Conservation (phyloP, 441 rosid species). For the Biscutella auriculata region DNA sequence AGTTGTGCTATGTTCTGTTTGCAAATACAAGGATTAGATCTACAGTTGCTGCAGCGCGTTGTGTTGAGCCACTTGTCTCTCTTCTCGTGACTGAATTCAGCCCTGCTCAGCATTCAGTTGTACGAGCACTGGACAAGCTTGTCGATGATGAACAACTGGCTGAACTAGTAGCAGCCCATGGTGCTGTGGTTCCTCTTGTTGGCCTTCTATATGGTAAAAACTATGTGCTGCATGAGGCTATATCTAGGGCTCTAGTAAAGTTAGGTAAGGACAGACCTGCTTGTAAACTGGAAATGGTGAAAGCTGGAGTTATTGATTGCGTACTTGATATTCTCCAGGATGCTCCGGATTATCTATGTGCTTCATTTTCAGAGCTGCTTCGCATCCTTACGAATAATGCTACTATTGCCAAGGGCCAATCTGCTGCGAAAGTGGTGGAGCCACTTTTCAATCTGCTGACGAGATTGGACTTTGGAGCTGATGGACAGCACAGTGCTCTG, state of each 20-base stretch:
- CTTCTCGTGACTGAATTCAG: constrained; percentile 85
- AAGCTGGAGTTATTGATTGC: constrained; percentile 93
- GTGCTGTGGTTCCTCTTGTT: constrained; percentile 97
- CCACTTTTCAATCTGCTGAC: constrained; percentile 76
- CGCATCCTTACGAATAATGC: constrained; percentile 97
- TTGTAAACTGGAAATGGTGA: constrained; percentile 98
- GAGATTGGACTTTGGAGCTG: constrained; percentile 82
- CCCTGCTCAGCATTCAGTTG: constrained; percentile 95
- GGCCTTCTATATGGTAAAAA: constrained; percentile 90
- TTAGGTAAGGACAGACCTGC: constrained; percentile 97
- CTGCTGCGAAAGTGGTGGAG: constrained; percentile 95
- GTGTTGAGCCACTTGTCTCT: constrained; percentile 98
- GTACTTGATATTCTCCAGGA: constrained; percentile 84
- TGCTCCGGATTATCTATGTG: constrained; percentile 93
- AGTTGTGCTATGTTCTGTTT: constrained; percentile 92
- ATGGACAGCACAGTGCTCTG: constrained; percentile 90
- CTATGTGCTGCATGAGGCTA: constrained; percentile 91
- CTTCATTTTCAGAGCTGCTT: constrained; percentile 89
- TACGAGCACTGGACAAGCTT: constrained; percentile 88
- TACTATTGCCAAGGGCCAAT: constrained; percentile 84
- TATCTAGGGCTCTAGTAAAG: constrained; percentile 96
- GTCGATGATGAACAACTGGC: constrained; percentile 98
- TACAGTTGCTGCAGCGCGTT: constrained; percentile 96
- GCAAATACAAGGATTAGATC: constrained; percentile 91
- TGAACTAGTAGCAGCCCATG: constrained; percentile 98